Base-by-base conservation (phyloP, 139 green algal species). In the Spirogloea muscicola region DNA sequence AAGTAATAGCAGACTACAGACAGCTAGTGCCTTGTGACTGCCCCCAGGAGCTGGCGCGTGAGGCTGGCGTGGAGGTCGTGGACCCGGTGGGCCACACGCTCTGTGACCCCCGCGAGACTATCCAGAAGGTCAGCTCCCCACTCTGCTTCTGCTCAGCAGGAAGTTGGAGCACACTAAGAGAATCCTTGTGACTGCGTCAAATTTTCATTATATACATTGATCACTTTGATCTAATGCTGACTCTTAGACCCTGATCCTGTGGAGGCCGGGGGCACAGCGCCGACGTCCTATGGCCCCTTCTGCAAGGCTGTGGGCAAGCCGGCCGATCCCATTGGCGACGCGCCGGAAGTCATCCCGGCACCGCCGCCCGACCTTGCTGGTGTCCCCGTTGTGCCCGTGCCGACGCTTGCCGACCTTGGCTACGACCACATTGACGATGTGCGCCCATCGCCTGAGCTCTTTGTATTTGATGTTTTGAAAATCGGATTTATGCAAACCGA, bases 1-100 rank as follows among this genome's bases (percentile, higher is more conserved):
- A 13, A 10, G 10, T 51, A 51, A 51, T 10, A 25, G 10, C 10
- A 13, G 13, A 51, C 10, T 13, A 51, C 13, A 25, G 43, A 13
- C 10, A 25, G 43, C 10, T 13, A 51, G 10, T 51, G 43, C 13
- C 10, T 6, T 61, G 7, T 21, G 6, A 6, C 33, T 43, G 27
- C 33, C 13, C 31, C 18, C 67, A 76, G 67, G 48, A 67, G 40
- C 25, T 67, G 36, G 58, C 58, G 49, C 27, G 31, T 27, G 57
- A 52, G 52, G 49, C 39, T 0, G 68, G 68, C 13, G 29, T 76
- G n/a, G 13, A 67, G 31, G 25, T 76, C 6, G 49, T 76, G 6
- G 34, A 29, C 0, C 68, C 68, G 7, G 49, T 68, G 25, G 67
- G 49, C 49, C 68, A 76, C 49, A 76, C 68, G 6, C 29, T 76